These are phyloP conservation scores for Mortierella polycephala DNA, from an alignment of 371 early-diverging fungal species.

Conservation along the genomic window DNA sequence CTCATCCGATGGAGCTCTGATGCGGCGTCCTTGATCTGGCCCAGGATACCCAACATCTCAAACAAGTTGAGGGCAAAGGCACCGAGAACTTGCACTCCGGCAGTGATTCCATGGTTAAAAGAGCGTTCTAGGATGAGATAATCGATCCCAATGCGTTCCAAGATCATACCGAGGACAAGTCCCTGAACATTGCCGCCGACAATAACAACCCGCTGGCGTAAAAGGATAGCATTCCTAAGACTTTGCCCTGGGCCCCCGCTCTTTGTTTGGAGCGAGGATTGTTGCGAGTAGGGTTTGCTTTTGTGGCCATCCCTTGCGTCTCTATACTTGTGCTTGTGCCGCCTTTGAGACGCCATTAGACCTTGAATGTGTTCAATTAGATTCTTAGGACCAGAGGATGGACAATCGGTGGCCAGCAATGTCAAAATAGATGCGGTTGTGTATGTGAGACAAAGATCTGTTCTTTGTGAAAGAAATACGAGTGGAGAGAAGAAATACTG, in stretches of 20 bases:
- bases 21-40: not conserved
- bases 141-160: slow-evolving; percentile 10
- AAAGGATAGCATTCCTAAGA: not conserved
- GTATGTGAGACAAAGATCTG: too few species aligned
- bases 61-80: slow-evolving; percentile 26
- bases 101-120: not conserved
- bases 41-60: slow-evolving; percentile 19
- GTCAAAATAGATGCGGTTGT: too few species aligned
- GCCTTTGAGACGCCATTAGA: too few species aligned
- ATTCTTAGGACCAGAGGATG: too few species aligned
- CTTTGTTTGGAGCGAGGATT: not conserved
- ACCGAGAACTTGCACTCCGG: slow-evolving; percentile 13
- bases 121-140: slow-evolving; percentile 20
- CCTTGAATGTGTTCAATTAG: too few species aligned
- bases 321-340: too few species aligned
- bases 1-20: slow-evolving; percentile 13
- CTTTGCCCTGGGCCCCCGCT: not conserved
- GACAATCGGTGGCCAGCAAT: too few species aligned
- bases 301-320: too few species aligned
- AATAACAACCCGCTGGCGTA: slow-evolving; percentile 14
- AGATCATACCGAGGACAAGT: slow-evolving; percentile 18
- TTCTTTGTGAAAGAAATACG: not conserved
- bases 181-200: slow-evolving; percentile 25
- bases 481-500: not conserved
- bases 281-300: too few species aligned